Percentiles rank a stretch among this genome's conserved stretches.
Evolutionary conservation across 257 asterid genomes (phyloP).

Genomic region (Apocynum venetum): DNA sequence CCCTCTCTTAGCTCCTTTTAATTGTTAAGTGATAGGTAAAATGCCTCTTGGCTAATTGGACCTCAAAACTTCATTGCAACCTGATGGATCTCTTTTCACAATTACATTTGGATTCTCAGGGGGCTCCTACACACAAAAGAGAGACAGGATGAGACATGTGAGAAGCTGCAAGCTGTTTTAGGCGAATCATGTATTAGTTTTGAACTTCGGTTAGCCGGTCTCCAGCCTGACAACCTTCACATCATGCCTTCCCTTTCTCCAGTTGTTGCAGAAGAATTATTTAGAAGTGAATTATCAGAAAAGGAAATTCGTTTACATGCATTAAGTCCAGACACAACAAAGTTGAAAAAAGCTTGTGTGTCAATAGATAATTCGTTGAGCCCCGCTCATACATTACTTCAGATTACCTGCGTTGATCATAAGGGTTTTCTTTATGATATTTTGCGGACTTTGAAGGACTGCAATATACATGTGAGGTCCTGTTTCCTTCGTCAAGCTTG

Average conservation of each 20-base stretch:
- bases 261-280: conserved; percentile 54
- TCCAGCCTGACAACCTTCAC: conserved; percentile 41
- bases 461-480: conserved; percentile 51
- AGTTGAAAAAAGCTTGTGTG: conserved; percentile 57
- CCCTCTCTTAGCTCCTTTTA: neutral
- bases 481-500: neutral
- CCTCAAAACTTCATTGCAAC: neutral
- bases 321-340: conserved; percentile 53
- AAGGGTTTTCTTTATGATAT: conserved; percentile 84
- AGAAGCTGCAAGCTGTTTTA: conserved; percentile 46
- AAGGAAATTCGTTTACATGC: conserved; percentile 55
- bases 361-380: conserved; percentile 66
- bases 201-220: conserved; percentile 66
- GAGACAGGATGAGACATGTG: conserved; percentile 54
- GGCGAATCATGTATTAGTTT: conserved; percentile 74
- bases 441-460: conserved; percentile 70
- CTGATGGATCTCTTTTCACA: neutral
- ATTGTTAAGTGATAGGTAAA: neutral
- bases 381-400: conserved; percentile 84
- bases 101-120: conserved; percentile 37
- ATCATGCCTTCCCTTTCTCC: conserved; percentile 49
- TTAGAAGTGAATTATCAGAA: conserved; percentile 54
- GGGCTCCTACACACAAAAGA: conserved; percentile 59
- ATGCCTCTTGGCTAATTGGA: neutral
- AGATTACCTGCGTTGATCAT: conserved; percentile 73